Evolutionary conservation across 352 stramenopile genomes (phyloP).

Genomic region (Globisporangium radiosum): DNA sequence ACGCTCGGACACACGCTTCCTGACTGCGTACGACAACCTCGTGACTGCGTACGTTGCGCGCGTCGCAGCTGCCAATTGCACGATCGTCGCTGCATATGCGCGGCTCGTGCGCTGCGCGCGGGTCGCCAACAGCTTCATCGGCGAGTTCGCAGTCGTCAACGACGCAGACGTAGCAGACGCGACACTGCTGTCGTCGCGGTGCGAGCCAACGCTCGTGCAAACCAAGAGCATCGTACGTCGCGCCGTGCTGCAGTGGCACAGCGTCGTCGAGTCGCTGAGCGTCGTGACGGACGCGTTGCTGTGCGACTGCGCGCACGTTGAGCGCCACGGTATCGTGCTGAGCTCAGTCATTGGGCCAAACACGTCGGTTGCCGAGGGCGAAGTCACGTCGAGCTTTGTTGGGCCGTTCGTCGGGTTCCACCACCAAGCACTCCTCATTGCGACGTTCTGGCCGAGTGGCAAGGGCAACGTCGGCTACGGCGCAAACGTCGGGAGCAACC

Average conservation of each 20-base stretch:
- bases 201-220: constrained; percentile 35
- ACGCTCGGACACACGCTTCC: constrained; percentile 29
- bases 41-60: constrained; percentile 48
- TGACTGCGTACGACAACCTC: constrained; percentile 37
- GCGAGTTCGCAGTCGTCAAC: constrained; percentile 41
- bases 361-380: constrained; percentile 82
- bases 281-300: constrained; percentile 66
- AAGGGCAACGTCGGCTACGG: constrained; percentile 92
- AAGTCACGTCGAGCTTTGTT: constrained; percentile 89
- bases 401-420: constrained; percentile 94
- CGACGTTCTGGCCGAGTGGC: constrained; percentile 88
- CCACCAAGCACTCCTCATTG: constrained; percentile 91
- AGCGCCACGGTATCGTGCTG: constrained; percentile 79
- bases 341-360: constrained; percentile 85
- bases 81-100: constrained; percentile 45
- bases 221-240: constrained; percentile 61
- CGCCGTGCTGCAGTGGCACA: constrained; percentile 68
- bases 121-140: constrained; percentile 65
- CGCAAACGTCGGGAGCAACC: constrained; percentile 96
- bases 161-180: constrained; percentile 51
- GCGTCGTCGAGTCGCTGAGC: constrained; percentile 52
- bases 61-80: constrained; percentile 28
- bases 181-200: constrained; percentile 58
- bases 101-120: constrained; percentile 54
- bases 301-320: constrained; percentile 70